A percentile compares a stretch with the other conserved stretches of the same genome.
Evolutionary conservation across 108 stramenopile genomes (phyloP).

Genomic region (Cyclotella sp.): DNA sequence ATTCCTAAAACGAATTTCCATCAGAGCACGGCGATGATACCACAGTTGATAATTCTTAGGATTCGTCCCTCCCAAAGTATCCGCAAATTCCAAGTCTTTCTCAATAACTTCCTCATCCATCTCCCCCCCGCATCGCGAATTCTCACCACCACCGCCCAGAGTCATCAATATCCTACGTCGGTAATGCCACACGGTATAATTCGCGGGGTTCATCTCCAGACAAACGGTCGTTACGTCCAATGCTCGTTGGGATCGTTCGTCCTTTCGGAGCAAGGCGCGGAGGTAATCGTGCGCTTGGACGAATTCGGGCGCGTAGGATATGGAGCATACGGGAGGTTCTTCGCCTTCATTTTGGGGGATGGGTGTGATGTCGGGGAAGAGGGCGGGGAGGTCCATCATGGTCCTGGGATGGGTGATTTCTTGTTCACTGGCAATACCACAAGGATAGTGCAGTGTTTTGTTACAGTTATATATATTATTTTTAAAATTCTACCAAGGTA

Average conservation of each 20-base stretch:
- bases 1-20: conserved; percentile 62
- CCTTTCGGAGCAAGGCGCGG: conserved; percentile 73
- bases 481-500: too few relatives aligned
- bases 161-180: conserved; percentile 78
- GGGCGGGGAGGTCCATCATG: conserved; percentile 35
- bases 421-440: too few relatives aligned
- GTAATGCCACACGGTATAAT: conserved; percentile 98
- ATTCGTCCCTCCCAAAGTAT: conserved; percentile 79
- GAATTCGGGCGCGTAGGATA: conserved; percentile 89
- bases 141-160: conserved; percentile 22
- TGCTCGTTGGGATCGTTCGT: conserved; percentile 81
- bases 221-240: conserved; percentile 84
- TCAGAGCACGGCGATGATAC: conserved; percentile 95
- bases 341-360: conserved; percentile 92
- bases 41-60: conserved; percentile 99
- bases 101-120: conserved; percentile 44
- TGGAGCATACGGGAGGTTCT: conserved; percentile 81
- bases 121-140: too few relatives aligned
- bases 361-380: conserved; percentile 80
- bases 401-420: too few relatives aligned
- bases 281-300: conserved; percentile 83
- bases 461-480: too few relatives aligned
- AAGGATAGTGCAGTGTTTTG: too few relatives aligned
- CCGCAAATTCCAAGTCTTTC: conserved; percentile 76
- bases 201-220: conserved; percentile 91